Base-by-base conservation (phyloP, 257 asterid genomes). In the Capsicum baccatum region DNA sequence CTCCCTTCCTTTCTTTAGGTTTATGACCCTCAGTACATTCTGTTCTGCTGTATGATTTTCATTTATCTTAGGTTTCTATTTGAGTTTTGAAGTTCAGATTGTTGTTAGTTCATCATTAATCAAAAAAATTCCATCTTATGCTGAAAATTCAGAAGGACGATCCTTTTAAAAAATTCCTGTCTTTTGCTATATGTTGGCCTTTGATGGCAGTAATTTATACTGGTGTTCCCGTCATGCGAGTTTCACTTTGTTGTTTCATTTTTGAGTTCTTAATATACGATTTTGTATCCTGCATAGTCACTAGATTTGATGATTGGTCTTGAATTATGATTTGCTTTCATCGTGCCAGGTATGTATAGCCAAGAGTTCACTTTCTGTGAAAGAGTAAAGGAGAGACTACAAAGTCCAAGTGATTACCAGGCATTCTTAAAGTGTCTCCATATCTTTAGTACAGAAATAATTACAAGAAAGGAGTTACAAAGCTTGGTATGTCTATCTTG, bases 381-480 rank as follows among this genome's bases (percentile, higher is more conserved):
- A 64, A 87, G 88, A 80, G 91, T 89, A 35, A 87, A 89, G 88
- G 90, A 87, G 71, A 83, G 85, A 63, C 76, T 89, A 79, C 79
- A 74, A 76, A 88, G 85, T 66, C 73, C 88, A 19, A 85, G 79
- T 70, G 81, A 83, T 83, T 89, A 85, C 80, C 87, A 85, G 86
- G 89, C 87, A 78, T 84, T 89, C 87, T 79, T 87, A 74, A 88
- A 89, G 76, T 89, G 90, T 55, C 86, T 89, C 63, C 91, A 88
- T 81, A 83, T 88, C 35, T 89, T 71, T 83, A 82, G 82, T 52
- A 87, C 88, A 69, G 89, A 85, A 85, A 83, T 87, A 62, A 83
- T 83, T 21, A 83, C 88, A 10, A 80, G 86, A n/a, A 62, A 88
- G 83, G 87, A 89, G 26, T 83, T 89, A 67, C 90, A 82, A 48